Evolutionary conservation across 441 rosid genomes (phyloP).

Genomic region (Iberis amara): DNA sequence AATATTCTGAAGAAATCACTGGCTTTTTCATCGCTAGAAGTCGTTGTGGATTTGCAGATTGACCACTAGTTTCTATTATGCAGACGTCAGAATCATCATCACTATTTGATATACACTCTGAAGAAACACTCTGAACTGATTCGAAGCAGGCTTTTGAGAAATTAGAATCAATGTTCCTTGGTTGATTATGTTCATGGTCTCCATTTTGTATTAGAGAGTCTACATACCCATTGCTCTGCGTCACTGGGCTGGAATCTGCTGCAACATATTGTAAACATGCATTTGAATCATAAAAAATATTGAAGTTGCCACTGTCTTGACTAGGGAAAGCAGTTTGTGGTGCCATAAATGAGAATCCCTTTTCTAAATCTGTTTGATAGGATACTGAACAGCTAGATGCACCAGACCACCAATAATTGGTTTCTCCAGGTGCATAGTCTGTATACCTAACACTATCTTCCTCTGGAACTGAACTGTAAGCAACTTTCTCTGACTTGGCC

Average conservation of each 20-base stretch:
- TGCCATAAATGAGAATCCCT: slow-evolving; percentile 28
- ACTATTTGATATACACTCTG: slow-evolving; percentile 46
- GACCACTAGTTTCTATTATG: slow-evolving; percentile 72
- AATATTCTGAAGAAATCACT: slow-evolving; percentile 27
- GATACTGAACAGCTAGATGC: slow-evolving; percentile 23
- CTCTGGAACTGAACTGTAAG: slow-evolving; percentile 32
- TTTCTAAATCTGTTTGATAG: slow-evolving; percentile 28
- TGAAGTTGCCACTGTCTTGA: slow-evolving; percentile 28
- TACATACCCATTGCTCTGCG: slow-evolving; percentile 30
- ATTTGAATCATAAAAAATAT: slow-evolving; percentile 29
- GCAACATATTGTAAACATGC: slow-evolving; percentile 32
- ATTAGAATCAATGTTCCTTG: slow-evolving; percentile 32
- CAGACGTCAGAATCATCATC: slow-evolving; percentile 75
- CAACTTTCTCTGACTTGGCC: slow-evolving; percentile 29
- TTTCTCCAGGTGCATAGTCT: slow-evolving; percentile 30
- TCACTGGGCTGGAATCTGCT: slow-evolving; percentile 31
- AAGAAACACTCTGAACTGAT: slow-evolving; percentile 62
- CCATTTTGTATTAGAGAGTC: slow-evolving; percentile 35
- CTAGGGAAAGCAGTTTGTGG: slow-evolving; percentile 26
- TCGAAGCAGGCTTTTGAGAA: slow-evolving; percentile 54
- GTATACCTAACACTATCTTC: slow-evolving; percentile 29
- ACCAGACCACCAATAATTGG: slow-evolving; percentile 33
- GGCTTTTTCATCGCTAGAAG: slow-evolving; percentile 31
- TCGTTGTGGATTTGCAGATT: slow-evolving; percentile 37
- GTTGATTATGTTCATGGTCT: slow-evolving; percentile 34